These are phyloP conservation scores for Sporothrix phasma DNA, from an alignment of 2,329 filamentous ascomycete species.

Conservation along the genomic window DNA sequence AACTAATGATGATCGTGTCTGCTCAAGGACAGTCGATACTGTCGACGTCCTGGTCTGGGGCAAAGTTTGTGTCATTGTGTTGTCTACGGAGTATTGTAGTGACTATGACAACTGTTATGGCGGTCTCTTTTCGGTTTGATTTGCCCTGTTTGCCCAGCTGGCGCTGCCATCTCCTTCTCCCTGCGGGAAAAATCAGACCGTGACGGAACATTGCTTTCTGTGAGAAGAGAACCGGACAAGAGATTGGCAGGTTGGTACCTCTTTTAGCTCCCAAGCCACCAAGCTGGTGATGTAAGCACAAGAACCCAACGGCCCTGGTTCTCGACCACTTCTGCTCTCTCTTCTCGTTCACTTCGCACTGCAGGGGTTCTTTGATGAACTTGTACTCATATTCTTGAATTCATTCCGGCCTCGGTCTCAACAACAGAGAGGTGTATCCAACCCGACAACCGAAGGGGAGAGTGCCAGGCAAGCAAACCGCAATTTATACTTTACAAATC, in stretches of 20 bases:
- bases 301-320: not conserved
- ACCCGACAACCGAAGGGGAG: not conserved
- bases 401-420: not conserved
- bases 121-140: no score
- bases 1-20: not conserved
- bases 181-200: not conserved
- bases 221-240: not conserved
- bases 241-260: no score
- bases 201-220: not conserved
- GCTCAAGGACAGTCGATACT: not conserved
- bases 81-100: no score
- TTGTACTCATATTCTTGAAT: not conserved
- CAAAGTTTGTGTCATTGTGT: not conserved
- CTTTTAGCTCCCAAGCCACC: no score
- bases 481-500: not conserved
- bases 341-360: not conserved
- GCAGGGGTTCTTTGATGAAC: no score
- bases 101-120: no score
- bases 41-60: not conserved
- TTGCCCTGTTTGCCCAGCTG: not conserved
- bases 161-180: not conserved
- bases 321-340: no score
- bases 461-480: no score
- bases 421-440: not conserved
- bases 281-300: no score